A percentile compares a stretch with the other conserved stretches of the same genome.
These are phyloP conservation scores for Ceratocystis lukuohia DNA, from an alignment of 2,329 filamentous ascomycete species.

Conservation along the genomic window DNA sequence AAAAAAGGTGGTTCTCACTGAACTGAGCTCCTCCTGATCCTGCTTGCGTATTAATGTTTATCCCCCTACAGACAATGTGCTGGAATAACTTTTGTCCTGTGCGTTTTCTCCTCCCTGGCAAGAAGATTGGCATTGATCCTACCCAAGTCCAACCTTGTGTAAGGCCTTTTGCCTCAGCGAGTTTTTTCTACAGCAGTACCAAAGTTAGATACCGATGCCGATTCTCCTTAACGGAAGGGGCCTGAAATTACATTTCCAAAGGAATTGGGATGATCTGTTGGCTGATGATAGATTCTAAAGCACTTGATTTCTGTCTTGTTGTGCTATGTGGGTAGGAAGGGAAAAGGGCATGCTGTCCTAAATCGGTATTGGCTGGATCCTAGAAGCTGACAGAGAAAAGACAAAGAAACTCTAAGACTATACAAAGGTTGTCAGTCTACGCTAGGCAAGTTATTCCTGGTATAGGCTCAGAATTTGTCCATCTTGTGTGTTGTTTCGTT, in stretches of 20 bases:
- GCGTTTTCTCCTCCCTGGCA: neutral
- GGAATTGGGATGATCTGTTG: no score
- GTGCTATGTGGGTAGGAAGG: no score
- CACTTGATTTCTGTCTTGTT: no score
- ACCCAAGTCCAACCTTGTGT: neutral
- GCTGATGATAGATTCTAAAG: no score
- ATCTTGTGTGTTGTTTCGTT: neutral
- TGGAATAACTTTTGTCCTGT: neutral
- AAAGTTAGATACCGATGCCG: no score
- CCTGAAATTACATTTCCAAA: no score
- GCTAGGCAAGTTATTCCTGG: neutral
- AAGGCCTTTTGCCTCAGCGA: no score
- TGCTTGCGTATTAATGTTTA: neutral
- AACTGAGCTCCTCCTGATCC: neutral
- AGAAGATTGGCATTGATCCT: neutral
- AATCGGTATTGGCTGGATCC: neutral
- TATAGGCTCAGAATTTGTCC: neutral
- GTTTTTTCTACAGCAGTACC: no score
- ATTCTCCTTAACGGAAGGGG: no score
- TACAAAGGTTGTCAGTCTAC: neutral
- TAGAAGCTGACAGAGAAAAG: neutral
- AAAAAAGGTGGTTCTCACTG: neutral
- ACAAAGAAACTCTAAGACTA: neutral
- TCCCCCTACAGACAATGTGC: neutral
- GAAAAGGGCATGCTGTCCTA: no score